phyloP scores from a whole-genome alignment of 345 rosid species.

The Arabidopsis arenosa region DNA sequence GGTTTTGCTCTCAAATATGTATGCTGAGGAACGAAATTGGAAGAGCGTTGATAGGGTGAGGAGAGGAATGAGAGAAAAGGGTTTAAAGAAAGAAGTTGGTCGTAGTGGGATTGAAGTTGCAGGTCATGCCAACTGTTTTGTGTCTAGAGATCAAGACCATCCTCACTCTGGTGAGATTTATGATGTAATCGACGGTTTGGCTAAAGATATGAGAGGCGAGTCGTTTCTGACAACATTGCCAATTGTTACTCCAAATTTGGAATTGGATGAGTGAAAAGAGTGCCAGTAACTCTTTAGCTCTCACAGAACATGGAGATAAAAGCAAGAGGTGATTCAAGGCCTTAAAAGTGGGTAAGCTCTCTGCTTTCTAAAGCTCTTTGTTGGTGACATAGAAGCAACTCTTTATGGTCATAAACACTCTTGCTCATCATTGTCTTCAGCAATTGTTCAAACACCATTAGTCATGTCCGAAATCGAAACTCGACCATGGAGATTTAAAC shows the following conservation, averaged over 20 bases:
- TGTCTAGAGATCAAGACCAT: constrained; percentile 71
- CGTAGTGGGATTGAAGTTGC: constrained; percentile 72
- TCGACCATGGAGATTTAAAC: constrained; percentile 29
- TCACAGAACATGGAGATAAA: constrained; percentile 13
- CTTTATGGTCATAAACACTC: constrained; percentile 20
- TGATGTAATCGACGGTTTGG: constrained; percentile 58
- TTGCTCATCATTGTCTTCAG: constrained; percentile 38
- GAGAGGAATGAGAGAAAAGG: constrained; percentile 74
- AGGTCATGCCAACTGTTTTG: constrained; percentile 62
- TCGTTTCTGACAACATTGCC: constrained; percentile 20
- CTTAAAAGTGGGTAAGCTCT: constrained; percentile 1
- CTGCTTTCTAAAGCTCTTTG: constrained; percentile 29
- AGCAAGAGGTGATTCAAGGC: constrained; percentile 7
- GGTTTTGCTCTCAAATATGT: constrained; percentile 87
- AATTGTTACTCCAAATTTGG: constrained; percentile 32
- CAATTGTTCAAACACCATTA: background rate
- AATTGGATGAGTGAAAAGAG: constrained; percentile 34
- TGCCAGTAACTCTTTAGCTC: background rate
- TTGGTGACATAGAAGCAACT: constrained; percentile 14
- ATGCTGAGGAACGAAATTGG: constrained; percentile 86
- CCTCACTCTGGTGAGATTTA: constrained; percentile 57
- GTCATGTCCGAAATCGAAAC: constrained; percentile 35
- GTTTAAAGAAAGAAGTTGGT: constrained; percentile 76
- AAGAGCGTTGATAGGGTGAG: constrained; percentile 67
- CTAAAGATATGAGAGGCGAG: constrained; percentile 56